Percentiles rank a stretch among this genome's conserved stretches.
Conservation (phyloP, 441 rosid genomes). For the Pelargonium cotyledonis region DNA sequence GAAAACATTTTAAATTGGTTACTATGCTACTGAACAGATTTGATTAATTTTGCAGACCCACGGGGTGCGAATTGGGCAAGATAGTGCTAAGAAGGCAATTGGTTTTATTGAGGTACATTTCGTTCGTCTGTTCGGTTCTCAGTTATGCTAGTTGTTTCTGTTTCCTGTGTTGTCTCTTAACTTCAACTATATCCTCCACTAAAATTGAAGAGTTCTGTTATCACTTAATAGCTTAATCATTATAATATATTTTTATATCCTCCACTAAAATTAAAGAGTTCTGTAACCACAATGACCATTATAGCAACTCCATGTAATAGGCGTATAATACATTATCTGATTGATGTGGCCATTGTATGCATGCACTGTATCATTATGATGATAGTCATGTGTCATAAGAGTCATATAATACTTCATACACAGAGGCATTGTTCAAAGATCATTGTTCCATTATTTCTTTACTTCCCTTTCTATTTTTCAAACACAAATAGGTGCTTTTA, state of each 20-base stretch:
- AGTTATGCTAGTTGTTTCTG: background rate
- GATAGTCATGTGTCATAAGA: too few species aligned
- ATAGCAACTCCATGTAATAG: too few species aligned
- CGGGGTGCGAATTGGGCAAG: constrained; percentile 76
- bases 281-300: background rate
- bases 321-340: too few species aligned
- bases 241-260: background rate
- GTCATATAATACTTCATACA: too few species aligned
- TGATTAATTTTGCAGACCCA: constrained; percentile 48
- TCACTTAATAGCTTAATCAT: background rate
- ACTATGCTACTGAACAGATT: background rate
- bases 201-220: background rate
- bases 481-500: too few species aligned
- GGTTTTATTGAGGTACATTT: constrained; percentile 72
- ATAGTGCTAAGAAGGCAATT: constrained; percentile 75
- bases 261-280: background rate
- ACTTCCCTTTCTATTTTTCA: too few species aligned
- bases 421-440: too few species aligned
- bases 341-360: too few species aligned
- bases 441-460: too few species aligned
- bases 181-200: background rate
- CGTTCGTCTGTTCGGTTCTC: background rate
- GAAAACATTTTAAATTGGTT: background rate
- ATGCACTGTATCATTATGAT: too few species aligned
- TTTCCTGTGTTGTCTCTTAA: background rate